Evolutionary conservation across 805 yeast species (phyloP), one percentile per base, ranked within the genome.

Genomic region (Candida oleophila): DNA sequence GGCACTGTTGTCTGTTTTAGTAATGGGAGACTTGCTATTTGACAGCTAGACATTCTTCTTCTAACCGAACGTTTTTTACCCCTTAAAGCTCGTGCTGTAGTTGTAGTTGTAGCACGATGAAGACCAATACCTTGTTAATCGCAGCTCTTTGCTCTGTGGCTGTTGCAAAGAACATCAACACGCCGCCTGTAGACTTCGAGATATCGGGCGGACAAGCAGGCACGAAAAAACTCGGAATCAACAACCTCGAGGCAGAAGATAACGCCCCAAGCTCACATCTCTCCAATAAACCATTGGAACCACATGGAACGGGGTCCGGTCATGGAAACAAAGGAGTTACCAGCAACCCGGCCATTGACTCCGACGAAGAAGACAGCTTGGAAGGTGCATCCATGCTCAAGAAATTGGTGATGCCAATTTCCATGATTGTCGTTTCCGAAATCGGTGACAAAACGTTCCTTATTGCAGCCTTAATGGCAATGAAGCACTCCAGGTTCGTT

Each of bases 381-480:
- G 41, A 38, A 22, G 25, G 22, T 14, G 34, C 34, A 9, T 28
- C 34, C 11, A 4, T n/a, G 7, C 21, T 28, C 18, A 11, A 15
- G 8, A 39, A 22, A 22, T 85, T 94, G 55, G 56, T 87, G 49
- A 81, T 92, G 84, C 81, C 98, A 1, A 71, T 84, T 30, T 80
- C 92, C 14, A 94, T 94, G 99, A 94, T 94, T 60, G 70, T 88
- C 28, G 87, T 90, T n/a, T 87, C 96, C 22, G 99, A 94, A 66
- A 85, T 94, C 49, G 99, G 99, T 49, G 99, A 94, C 66, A 94
- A 94, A 71, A 94, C 99, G 0, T 94, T 94, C 62, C 77, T 94
- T 54, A 89, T 94, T 57, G 97, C 99, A 32, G 98, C 97, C 1
- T 75, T 94, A 53, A 91, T 94, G 97, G 96, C 98, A 25, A 94